These are phyloP conservation scores for Aphanocladium album DNA, from an alignment of 2,329 filamentous ascomycete genomes.

Conservation along the genomic window DNA sequence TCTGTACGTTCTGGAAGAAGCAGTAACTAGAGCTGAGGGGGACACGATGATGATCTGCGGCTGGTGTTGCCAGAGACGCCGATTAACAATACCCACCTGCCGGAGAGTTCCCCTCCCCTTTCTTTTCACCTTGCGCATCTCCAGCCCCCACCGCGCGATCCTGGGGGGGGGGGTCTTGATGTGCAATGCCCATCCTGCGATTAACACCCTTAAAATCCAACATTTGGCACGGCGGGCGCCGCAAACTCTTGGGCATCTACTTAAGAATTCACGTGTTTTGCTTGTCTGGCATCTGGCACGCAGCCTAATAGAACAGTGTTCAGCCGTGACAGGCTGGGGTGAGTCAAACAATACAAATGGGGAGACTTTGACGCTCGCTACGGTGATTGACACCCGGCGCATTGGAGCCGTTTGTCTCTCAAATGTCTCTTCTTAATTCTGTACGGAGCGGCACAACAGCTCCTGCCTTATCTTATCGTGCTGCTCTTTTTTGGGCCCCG, in stretches of 20 bases:
- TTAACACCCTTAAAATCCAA: not conserved
- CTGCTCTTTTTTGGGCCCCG: not conserved
- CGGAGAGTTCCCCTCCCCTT: not conserved
- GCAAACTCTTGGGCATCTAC: no score
- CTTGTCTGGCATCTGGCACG: not conserved
- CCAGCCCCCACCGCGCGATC: not conserved
- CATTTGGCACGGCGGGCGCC: not conserved
- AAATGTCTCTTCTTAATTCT: not conserved
- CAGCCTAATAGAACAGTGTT: not conserved
- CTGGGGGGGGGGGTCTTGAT: no score
- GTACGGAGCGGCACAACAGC: not conserved
- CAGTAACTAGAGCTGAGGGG: not conserved
- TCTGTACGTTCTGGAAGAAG: not conserved
- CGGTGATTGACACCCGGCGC: no score
- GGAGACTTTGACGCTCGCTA: not conserved
- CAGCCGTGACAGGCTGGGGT: not conserved
- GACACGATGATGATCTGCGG: not conserved
- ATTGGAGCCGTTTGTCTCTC: not conserved
- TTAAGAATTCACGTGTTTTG: no score
- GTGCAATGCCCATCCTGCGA: not conserved
- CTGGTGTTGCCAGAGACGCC: not conserved
- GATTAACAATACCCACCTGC: constrained; percentile 1
- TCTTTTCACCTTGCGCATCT: not conserved
- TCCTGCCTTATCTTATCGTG: not conserved
- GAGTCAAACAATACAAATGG: not conserved